Evolutionary conservation across 805 yeast genomes (phyloP), one percentile per base, ranked within the genome.

Genomic region (Cyberlindnera xishuangbannaensis): DNA sequence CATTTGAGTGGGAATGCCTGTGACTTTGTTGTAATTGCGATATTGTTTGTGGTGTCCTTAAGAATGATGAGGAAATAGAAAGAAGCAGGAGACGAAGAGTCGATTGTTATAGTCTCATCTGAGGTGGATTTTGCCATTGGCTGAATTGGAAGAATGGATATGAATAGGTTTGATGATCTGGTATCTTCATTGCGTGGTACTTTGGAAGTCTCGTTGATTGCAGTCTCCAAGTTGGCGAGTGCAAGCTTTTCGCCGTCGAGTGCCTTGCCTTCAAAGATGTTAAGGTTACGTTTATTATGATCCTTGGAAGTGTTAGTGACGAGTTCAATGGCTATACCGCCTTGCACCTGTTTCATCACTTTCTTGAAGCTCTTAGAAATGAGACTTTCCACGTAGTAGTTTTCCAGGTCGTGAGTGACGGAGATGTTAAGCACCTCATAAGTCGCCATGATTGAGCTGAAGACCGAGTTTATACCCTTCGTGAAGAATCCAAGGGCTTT

Each of bases 1-100:
- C 98, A 92, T 53, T 75, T 78, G 28, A 73, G 55, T 9, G 98
- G 97, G 65, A 86, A 82, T 6, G 95, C 77, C 58, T 92, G 98
- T 0, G 97, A 83, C 46, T 80, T 78, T 31, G 85, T 78, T 18
- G 76, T 69, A 28, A 85, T 71, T 7, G 79, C 71, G 42, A 92
- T 75, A 43, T 76, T 72, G 59, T 92, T 90, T 24, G 82, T 77
- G 27, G 77, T 73, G 53, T 92, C 98, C 45, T 76, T 74, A 45
- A 92, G 65, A 15, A 84, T 71, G 22, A 87, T 65, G 7, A 85
- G 73, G 56, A 92, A 88, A 25, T 76, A 72, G 53, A 90, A 88
- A 10, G 83, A 71, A 6, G 18, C 18, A 16, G 69, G 65, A 2
- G 72, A 54, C 16, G 56, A 46, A 12, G 65, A 44, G 28, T 64